Conservation (phyloP, 1,284 basidiomycete genomes). For the Apiotrichum sp. region DNA sequence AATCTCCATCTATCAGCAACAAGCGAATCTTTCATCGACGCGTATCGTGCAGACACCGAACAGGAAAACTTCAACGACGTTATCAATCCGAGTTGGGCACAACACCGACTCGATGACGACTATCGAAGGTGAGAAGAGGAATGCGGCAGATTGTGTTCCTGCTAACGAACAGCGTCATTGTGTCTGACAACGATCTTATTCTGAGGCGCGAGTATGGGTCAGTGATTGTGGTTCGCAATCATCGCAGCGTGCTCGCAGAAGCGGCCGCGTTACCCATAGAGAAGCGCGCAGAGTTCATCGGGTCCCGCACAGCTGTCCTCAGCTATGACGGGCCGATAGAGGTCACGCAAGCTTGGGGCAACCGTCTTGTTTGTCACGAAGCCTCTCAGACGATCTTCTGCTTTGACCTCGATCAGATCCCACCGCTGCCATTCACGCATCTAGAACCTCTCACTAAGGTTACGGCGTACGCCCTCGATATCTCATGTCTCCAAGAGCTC, state of each 20-base stretch:
- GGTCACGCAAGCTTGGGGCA: not conserved
- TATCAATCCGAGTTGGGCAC: too few species aligned
- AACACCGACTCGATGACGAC: not conserved
- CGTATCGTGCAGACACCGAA: not conserved
- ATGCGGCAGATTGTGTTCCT: not conserved
- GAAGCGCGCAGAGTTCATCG: not conserved
- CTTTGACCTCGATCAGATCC: not conserved
- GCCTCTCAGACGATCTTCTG: not conserved
- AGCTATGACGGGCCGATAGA: not conserved
- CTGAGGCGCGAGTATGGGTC: not conserved
- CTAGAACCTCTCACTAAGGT: not conserved
- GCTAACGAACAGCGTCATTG: not conserved
- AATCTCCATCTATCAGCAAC: not conserved
- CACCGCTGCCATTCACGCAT: not conserved
- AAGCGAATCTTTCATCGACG: not conserved
- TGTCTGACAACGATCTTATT: not conserved
- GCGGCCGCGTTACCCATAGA: too few species aligned
- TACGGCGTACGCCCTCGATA: not conserved
- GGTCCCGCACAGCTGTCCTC: not conserved
- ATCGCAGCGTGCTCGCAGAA: not conserved
- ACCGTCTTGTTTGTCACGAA: not conserved
- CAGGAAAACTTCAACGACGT: not conserved
- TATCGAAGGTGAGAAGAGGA: not conserved
- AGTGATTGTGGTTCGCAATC: not conserved
- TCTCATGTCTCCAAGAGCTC: slow-evolving; percentile 5